These are phyloP conservation scores for Otatea glauca DNA, from an alignment of 176 grass and related monocot species.

Conservation along the genomic window DNA sequence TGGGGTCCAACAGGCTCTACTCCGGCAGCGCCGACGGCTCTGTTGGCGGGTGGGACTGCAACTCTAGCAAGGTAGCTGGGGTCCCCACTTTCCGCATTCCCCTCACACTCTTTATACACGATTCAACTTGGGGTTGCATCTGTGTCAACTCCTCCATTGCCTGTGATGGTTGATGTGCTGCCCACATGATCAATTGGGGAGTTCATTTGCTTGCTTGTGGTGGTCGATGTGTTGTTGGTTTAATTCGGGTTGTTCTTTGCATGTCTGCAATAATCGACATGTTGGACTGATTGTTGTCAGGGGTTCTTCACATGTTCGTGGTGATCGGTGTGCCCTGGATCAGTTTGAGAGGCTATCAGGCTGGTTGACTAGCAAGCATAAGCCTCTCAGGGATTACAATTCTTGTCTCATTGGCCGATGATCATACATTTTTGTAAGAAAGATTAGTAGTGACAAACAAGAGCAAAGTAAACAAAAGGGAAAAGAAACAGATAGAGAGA, in stretches of 20 bases:
- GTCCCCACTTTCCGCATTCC: slow-evolving; percentile 9
- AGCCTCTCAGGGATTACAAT: too few relatives aligned
- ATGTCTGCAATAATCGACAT: background rate
- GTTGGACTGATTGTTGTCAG: slow-evolving; percentile 7
- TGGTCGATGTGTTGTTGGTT: background rate
- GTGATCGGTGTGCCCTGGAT: too few relatives aligned
- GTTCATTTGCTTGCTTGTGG: background rate
- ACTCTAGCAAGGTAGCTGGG: slow-evolving; percentile 51
- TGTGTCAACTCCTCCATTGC: background rate
- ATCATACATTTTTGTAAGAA: too few relatives aligned
- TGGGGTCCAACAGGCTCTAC: too few relatives aligned
- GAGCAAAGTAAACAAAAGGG: too few relatives aligned
- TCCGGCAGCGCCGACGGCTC: slow-evolving; percentile 46
- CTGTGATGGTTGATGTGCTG: slow-evolving; percentile 6
- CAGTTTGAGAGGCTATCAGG: too few relatives aligned
- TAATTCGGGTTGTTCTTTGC: background rate
- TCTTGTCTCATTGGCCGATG: too few relatives aligned
- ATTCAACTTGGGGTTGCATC: slow-evolving; percentile 32
- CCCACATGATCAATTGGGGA: slow-evolving; percentile 26
- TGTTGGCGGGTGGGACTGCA: slow-evolving; percentile 49
- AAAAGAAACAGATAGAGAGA: too few relatives aligned
- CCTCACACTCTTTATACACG: background rate
- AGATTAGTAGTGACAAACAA: too few relatives aligned
- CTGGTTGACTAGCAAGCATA: too few relatives aligned
- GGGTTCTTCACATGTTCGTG: background rate